Evolutionary conservation across 139 green algal genomes (phyloP).

Genomic region (Axilococcus clingmanii): DNA sequence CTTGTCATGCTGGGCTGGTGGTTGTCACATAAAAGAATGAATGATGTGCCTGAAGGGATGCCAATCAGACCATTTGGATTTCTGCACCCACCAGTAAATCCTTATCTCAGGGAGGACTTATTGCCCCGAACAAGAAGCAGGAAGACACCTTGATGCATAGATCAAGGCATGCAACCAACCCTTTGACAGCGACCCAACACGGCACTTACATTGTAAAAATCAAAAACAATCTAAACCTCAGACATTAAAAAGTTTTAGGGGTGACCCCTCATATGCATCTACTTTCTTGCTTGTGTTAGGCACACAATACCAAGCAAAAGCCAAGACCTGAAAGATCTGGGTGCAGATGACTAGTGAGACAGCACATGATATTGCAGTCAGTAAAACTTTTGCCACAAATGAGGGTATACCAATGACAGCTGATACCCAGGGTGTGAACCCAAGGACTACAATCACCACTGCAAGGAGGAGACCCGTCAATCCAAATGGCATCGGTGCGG

Average conservation of each 20-base stretch:
- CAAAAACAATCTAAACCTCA: neutral
- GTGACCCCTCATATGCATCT: neutral
- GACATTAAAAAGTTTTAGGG: neutral
- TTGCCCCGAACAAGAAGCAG: neutral
- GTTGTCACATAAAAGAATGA: neutral
- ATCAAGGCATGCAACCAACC: neutral
- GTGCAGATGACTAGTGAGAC: neutral
- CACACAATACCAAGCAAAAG: neutral
- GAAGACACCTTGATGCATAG: neutral
- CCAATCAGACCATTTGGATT: constrained; percentile 7
- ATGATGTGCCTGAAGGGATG: neutral
- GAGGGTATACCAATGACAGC: neutral
- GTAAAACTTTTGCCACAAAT: neutral
- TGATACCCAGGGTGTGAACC: neutral
- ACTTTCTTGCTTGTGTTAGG: neutral
- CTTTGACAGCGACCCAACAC: neutral
- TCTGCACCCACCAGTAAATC: constrained; percentile 7
- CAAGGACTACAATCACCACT: neutral
- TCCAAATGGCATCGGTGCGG: neutral
- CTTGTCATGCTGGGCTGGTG: constrained; percentile 3
- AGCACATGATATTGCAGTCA: neutral
- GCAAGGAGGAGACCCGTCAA: neutral
- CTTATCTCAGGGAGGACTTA: constrained; percentile 8
- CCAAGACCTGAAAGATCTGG: neutral
- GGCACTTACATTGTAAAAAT: neutral